Evolutionary conservation across 225 moss, liverwort and hornwort species (phyloP).

Genomic region (Bryum argenteum): DNA sequence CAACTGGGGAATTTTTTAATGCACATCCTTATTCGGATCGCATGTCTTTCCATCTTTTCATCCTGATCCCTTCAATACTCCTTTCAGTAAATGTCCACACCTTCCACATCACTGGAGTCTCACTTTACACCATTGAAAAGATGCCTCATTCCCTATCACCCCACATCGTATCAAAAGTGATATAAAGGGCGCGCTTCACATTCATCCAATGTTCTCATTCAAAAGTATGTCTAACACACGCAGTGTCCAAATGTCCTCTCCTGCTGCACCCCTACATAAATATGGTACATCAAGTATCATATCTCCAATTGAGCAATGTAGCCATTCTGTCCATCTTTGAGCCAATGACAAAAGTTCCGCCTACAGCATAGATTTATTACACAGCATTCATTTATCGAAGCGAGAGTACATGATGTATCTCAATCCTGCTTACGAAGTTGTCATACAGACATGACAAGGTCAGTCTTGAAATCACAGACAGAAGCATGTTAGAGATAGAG

Average conservation of each 20-base stretch:
- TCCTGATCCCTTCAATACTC: too few species aligned
- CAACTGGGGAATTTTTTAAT: constrained; percentile 1
- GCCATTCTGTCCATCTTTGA: background rate
- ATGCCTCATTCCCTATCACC: too few species aligned
- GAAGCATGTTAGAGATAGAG: constrained; percentile 48
- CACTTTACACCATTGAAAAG: too few species aligned
- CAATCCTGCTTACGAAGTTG: background rate
- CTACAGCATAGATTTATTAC: too few species aligned
- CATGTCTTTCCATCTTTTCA: too few species aligned
- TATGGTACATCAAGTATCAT: background rate
- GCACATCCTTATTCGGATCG: background rate
- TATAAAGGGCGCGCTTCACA: too few species aligned
- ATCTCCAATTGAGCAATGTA: constrained; percentile 19
- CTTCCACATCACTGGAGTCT: too few species aligned
- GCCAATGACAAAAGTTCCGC: background rate
- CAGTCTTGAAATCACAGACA: background rate
- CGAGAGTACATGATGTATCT: background rate
- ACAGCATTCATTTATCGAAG: background rate
- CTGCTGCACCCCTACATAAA: constrained; percentile 9
- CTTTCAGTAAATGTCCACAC: too few species aligned
- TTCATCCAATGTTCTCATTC: too few species aligned
- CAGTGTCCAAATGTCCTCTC: too few species aligned
- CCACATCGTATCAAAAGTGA: too few species aligned
- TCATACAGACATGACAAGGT: background rate
- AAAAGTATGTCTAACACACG: too few species aligned